A percentile compares a stretch with the other conserved stretches of the same genome.
Conservation (phyloP, 208 protist genomes). For the Novymonas esmeraldas region DNA sequence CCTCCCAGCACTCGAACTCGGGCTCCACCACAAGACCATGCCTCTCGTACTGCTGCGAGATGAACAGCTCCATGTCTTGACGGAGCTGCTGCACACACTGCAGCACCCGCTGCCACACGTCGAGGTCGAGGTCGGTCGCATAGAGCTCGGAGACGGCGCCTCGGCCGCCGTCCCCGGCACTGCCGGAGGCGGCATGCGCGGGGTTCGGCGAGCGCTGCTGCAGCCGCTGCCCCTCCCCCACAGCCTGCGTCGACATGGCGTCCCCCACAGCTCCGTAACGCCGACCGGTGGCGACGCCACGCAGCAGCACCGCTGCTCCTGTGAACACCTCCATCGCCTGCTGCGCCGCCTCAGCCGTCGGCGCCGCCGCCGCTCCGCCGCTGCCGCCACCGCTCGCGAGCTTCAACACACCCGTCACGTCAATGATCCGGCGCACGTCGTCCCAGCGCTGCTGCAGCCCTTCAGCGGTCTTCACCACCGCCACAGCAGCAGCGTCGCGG, state of each 20-base stretch:
- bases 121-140: slow-evolving; percentile 42
- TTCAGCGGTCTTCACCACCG: slow-evolving; percentile 46
- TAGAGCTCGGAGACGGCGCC: slow-evolving; percentile 42
- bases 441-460: slow-evolving; percentile 68
- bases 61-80: slow-evolving; percentile 71
- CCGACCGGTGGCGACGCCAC: slow-evolving; percentile 60
- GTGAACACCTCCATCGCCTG: slow-evolving; percentile 83
- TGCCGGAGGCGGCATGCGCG: not conserved
- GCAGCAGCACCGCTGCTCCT: slow-evolving; percentile 72
- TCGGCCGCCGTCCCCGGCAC: too few species aligned
- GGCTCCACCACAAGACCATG: slow-evolving; percentile 48
- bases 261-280: slow-evolving; percentile 52
- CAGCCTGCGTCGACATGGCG: slow-evolving; percentile 42
- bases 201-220: not conserved
- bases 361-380: not conserved
- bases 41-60: slow-evolving; percentile 36
- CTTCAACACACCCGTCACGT: slow-evolving; percentile 39
- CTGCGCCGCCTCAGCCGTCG: slow-evolving; percentile 23
- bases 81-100: slow-evolving; percentile 55
- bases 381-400: not conserved
- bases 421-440: slow-evolving; percentile 58
- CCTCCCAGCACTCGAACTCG: slow-evolving; percentile 91
- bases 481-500: not conserved
- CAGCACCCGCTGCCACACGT: slow-evolving; percentile 61
- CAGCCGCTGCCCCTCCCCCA: slow-evolving; percentile 25